A percentile compares a stretch with the other conserved stretches of the same genome.
These are phyloP conservation scores for Saturnispora dispora DNA, from an alignment of 805 yeast species.

Conservation along the genomic window DNA sequence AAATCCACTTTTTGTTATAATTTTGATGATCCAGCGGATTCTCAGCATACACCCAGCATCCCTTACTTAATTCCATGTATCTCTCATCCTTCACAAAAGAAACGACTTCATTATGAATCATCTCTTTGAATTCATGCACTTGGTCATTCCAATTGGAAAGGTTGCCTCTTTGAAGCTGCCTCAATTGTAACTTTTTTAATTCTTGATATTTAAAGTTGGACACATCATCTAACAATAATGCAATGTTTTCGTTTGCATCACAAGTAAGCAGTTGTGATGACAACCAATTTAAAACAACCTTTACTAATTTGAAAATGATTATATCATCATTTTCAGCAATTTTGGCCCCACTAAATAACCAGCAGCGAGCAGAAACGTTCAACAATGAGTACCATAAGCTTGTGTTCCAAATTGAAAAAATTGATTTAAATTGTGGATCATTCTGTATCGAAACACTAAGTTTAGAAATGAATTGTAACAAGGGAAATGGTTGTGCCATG, in stretches of 20 bases:
- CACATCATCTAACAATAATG: conserved; percentile 10
- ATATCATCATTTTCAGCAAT: conserved; percentile 7
- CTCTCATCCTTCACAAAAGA: conserved; percentile 72
- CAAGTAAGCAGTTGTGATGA: not conserved
- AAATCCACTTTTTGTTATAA: conserved; percentile 28
- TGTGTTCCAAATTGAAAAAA: conserved; percentile 13
- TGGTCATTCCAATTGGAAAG: conserved; percentile 36
- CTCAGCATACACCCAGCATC: conserved; percentile 72
- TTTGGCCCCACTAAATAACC: conserved; percentile 12
- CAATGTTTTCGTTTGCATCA: conserved; percentile 3
- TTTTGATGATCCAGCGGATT: conserved; percentile 31
- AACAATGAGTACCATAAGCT: conserved; percentile 10
- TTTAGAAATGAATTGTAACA: conserved; percentile 4
- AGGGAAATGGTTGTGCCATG: conserved; percentile 11
- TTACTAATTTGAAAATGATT: conserved; percentile 6
- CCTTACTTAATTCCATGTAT: conserved; percentile 59
- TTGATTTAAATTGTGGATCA: not conserved
- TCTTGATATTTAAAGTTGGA: conserved; percentile 32
- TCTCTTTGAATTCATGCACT: conserved; percentile 39
- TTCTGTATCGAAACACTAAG: not conserved
- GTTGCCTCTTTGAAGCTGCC: conserved; percentile 31
- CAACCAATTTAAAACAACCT: conserved; percentile 9
- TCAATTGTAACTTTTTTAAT: conserved; percentile 48
- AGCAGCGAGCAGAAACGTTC: conserved; percentile 11
- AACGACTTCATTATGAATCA: conserved; percentile 47